Base-by-base conservation (phyloP, 768 basidiomycete species). In the Rhodocollybia butyracea region DNA sequence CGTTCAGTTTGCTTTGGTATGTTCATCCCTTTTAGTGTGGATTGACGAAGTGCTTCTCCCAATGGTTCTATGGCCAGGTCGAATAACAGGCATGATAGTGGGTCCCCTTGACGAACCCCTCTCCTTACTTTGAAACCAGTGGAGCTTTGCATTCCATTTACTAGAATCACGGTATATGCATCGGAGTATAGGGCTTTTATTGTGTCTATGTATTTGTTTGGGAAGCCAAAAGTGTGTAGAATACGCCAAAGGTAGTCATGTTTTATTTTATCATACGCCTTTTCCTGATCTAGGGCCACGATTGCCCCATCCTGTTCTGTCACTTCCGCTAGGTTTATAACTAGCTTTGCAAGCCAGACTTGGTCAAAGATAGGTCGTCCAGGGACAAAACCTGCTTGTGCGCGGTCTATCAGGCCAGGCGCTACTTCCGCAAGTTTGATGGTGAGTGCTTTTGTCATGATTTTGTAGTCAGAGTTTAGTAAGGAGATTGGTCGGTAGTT, bases 351-450 rank as follows among this genome's bases (percentile, higher is more conserved):
- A 0, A 76, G 65, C 1, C 64, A 26, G 0, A 66, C 72, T 0
- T 73, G 71, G 63, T 78, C 66, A 0, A 57, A 58, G 5, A 78
- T 73, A 0, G 56, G 55, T 5, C 71, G 27, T 0, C 67, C 69
- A 12, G 54, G 63, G 0, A 79, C 61, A 26, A 79, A 79, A 0
- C 76, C 76, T 0, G 75, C 67, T 56, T 77, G 76, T 61, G 72
- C 61, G 1, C 15, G n/a, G 55, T 77, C 71, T 1, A 77, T 64
- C 0, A 73, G 30, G 2, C 19, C n/a, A 0, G 57, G 57, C 0
- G 55, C 66, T 13, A 57, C 55, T 17, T 51, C 31, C 0, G 64
- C 55, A 3, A 73, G 62, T 36, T 57, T 53, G 1, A 41, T 59
- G 0, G 70, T 56, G 2, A 74, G 59, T 0, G 38, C 55, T 32